Percentiles rank a stretch among this genome's conserved stretches.
Evolutionary conservation across 2,329 filamentous ascomycete genomes (phyloP).

Genomic region (Ascochyta viciae-villosae): DNA sequence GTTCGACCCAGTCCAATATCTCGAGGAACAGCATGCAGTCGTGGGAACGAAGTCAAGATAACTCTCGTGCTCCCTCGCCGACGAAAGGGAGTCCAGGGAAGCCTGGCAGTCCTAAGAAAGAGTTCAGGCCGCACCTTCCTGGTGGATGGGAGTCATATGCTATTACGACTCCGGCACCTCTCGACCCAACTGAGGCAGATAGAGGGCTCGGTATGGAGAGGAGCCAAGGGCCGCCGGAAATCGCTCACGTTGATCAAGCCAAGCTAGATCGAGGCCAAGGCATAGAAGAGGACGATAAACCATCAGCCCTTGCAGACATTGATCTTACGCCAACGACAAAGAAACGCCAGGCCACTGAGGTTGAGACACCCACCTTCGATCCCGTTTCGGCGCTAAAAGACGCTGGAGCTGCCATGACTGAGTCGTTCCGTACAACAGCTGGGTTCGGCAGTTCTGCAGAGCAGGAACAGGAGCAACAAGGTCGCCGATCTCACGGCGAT

Average conservation of each 20-base stretch:
- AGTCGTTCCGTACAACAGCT: slow-evolving; percentile 52
- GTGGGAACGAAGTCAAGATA: slow-evolving; percentile 49
- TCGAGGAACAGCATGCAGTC: slow-evolving; percentile 51
- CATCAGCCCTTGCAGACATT: slow-evolving; percentile 33
- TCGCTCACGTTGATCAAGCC: slow-evolving; percentile 37
- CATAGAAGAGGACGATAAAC: slow-evolving; percentile 6
- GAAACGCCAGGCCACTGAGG: slow-evolving; percentile 39
- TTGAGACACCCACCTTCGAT: slow-evolving; percentile 29
- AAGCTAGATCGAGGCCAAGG: slow-evolving; percentile 37
- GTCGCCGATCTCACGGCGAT: slow-evolving; percentile 36
- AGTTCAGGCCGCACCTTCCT: slow-evolving; percentile 60
- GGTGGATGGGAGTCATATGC: slow-evolving; percentile 62
- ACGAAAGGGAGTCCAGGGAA: slow-evolving; percentile 37
- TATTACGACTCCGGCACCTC: slow-evolving; percentile 48
- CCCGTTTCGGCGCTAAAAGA: slow-evolving; percentile 55
- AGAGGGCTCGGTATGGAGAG: slow-evolving; percentile 28
- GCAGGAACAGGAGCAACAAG: slow-evolving; percentile 1
- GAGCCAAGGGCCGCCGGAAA: slow-evolving; percentile 18
- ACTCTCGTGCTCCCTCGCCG: slow-evolving; percentile 44
- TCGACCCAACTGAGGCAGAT: slow-evolving; percentile 39
- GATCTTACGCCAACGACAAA: slow-evolving; percentile 48
- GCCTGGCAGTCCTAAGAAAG: slow-evolving; percentile 46
- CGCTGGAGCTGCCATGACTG: slow-evolving; percentile 57
- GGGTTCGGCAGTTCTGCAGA: slow-evolving; percentile 38
- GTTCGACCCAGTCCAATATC: slow-evolving; percentile 54